Base-by-base conservation (phyloP, 495 filamentous ascomycete genomes). In the Bacidia gigantensis region DNA sequence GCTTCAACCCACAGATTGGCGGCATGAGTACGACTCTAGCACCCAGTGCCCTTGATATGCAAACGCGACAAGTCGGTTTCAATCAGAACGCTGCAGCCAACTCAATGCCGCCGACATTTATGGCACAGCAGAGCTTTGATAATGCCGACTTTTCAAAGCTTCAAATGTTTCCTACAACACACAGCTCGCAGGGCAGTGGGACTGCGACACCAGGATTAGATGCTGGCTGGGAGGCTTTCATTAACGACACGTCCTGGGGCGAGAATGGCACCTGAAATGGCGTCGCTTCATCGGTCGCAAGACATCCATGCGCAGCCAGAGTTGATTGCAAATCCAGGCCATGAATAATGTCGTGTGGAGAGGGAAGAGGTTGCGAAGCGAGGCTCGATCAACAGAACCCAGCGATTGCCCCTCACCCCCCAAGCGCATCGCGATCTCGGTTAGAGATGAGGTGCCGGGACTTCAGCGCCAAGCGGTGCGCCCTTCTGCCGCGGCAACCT, bases 21-120 rank as follows among this genome's bases (percentile, higher is more conserved):
- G 62, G 62, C 10, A 63, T 64, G 62, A 63, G 58, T 21, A 54
- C 60, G 20, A 64, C 62, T 2, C 56, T 64, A 14, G 62, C 62
- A 26, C 62, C 62, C 0, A 60, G 60, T 26, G 62, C 61, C 12
- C 44, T 64, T 3, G 62, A 64, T 32, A 62, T 62, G 55, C 50
- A 60, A 5, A 54, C 60, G 21, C 54, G 55, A 11, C 50, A 54
- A 42, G 45, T 44, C 26, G 42, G 50, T n/a, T 53, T 45, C 46
- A 47, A 17, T 18, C 51, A 50, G n/a, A 44, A 50, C 20, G 23
- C 58, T 2, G 18, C 54, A 20, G 47, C 50, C 2, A 25, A 53
- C 11, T 52, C 57, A 18, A 46, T 54, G 12, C 26, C 52, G 18
- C 50, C 58, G 25, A 22, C 26, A 12, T 12, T 45, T 2, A 48